Conservation (phyloP, 192 early-diverging fungal species). For the Coemansia sp. region DNA sequence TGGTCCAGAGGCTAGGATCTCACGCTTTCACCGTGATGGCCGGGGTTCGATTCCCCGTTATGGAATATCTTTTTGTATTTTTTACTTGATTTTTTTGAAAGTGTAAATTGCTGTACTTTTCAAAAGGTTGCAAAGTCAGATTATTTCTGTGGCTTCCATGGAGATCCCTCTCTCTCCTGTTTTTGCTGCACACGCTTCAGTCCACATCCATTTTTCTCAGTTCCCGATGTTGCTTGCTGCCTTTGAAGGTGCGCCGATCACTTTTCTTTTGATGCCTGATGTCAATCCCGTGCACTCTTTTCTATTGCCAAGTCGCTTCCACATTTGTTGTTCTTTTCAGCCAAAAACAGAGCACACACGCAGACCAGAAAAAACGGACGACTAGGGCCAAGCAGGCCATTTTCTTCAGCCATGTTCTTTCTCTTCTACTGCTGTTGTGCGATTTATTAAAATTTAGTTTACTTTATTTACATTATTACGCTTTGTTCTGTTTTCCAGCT, state of each 20-base stretch:
- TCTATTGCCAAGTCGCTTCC: not conserved
- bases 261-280: not conserved
- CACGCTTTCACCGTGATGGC: constrained; percentile 81
- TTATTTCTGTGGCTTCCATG: not conserved
- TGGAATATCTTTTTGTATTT: constrained; percentile 62
- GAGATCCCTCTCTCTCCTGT: no score
- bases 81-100: constrained; percentile 12
- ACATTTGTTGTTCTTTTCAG: no score
- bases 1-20: constrained; percentile 83
- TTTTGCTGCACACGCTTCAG: no score
- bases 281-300: not conserved
- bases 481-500: constrained; percentile 1
- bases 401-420: not conserved
- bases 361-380: no score
- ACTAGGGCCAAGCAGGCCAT: not conserved
- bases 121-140: not conserved
- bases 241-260: not conserved
- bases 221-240: no score
- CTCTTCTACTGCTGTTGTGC: not conserved
- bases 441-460: constrained; percentile 1
- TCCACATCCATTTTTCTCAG: no score
- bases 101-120: not conserved
- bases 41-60: constrained; percentile 84
- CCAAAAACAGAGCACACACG: no score
- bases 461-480: not conserved